A percentile compares a stretch with the other conserved stretches of the same genome.
Conservation (phyloP, 2,329 filamentous ascomycete genomes). For the Apiospora marii region DNA sequence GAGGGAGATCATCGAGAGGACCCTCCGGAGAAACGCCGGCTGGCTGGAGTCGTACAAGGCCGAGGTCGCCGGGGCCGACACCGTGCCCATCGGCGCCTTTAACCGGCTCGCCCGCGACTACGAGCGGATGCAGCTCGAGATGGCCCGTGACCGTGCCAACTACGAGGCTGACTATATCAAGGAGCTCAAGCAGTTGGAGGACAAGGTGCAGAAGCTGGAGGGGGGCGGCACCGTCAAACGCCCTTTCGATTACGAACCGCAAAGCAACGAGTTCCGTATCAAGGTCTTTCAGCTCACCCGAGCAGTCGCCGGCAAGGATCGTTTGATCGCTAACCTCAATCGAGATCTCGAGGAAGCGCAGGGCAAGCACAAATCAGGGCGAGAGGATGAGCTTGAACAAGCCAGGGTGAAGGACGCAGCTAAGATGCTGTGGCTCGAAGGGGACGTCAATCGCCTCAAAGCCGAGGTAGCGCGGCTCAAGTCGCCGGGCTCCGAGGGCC, state of each 20-base stretch:
- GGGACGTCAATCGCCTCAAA: not conserved
- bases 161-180: slow-evolving; percentile 3
- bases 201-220: not conserved
- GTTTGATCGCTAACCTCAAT: not conserved
- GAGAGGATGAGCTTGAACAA: not conserved
- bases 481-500: no score
- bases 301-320: not conserved
- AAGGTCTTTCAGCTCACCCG: not conserved
- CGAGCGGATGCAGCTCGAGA: not conserved
- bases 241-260: not conserved
- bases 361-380: no score
- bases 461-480: not conserved
- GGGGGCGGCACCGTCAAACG: no score
- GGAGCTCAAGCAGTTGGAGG: not conserved
- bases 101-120: slow-evolving; percentile 22
- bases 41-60: slow-evolving; percentile 25
- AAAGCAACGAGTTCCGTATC: not conserved
- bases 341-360: not conserved
- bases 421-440: not conserved
- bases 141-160: not conserved
- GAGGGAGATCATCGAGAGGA: not conserved
- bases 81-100: slow-evolving; percentile 23
- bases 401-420: not conserved
- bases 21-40: not conserved
- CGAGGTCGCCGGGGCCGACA: not conserved